Evolutionary conservation across 139 green algal species (phyloP), one percentile per base, ranked within the genome.

Genomic region (Chloropicon primus): DNA sequence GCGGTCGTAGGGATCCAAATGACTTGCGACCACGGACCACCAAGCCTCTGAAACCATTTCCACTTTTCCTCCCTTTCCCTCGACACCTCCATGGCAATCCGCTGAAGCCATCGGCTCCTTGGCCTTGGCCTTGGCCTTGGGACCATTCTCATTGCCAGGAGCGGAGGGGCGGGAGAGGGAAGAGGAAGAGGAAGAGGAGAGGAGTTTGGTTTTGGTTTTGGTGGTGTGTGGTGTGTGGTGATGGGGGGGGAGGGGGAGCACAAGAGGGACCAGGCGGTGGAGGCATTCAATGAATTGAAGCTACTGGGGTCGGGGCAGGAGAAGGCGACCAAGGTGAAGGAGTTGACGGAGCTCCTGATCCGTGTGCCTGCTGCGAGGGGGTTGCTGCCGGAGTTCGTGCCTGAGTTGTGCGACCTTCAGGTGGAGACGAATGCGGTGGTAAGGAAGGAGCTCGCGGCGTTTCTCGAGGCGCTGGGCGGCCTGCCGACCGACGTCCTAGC

Each of bases 311-410:
- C 41, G 41, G 41, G 17, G 10, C 41, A 62, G 41, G 41, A 62
- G 41, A 62, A 62, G 17, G 41, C 41, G 10, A 5, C 5, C 10
- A 62, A 62, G 41, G 10, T 89, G n/a, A 81, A 79, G 53, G 54
- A 80, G 27, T 76, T 89, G 71, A 71, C 78, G 27, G 85, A 89
- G 78, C 73, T 89, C 26, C 72, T 89, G 27, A 25, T 89, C 0
- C 71, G 76, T 5, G 41, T 62, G 41, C 41, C 41, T 27, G 82
- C 80, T 28, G 73, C 84, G 21, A 82, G 84, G 0, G 62, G 21
- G 0, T 78, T 89, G 54, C 77, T 89, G 28, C 78, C 80, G 2
- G 74, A 73, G 5, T 84, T 89, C 28, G 23, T 89, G 26, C 73
- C 73, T 22, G 77, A 83, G 26, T 10, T 89, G 26, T 41, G 86